phyloP scores from a whole-genome alignment of 2,329 filamentous ascomycete species.

The Xylaria sp. region DNA sequence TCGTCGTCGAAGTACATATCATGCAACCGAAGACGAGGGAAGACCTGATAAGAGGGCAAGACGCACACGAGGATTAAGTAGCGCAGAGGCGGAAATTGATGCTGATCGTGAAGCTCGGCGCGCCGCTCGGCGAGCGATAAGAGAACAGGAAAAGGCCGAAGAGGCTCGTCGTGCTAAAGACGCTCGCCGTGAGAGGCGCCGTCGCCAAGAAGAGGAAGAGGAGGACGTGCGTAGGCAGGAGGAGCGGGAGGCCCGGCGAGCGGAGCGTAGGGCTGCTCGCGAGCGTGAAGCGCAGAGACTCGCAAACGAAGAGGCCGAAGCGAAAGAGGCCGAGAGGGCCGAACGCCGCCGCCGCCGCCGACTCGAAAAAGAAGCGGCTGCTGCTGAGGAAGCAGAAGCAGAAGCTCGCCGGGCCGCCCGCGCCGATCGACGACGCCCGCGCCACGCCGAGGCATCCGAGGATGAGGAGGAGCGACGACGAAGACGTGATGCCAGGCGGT shows the following conservation, averaged over 20 bases:
- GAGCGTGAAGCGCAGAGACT: constrained; percentile 58
- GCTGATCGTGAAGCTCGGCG: constrained; percentile 66
- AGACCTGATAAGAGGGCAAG: constrained; percentile 45
- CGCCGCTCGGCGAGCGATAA: constrained; percentile 65
- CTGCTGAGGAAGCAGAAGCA: constrained; percentile 51
- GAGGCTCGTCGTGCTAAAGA: constrained; percentile 48
- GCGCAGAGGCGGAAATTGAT: constrained; percentile 57
- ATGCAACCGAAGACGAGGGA: constrained; percentile 57
- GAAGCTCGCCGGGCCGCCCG: constrained; percentile 53
- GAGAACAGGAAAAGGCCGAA: constrained; percentile 60
- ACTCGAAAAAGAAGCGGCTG: constrained; percentile 50
- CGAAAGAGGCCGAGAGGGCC: constrained; percentile 47
- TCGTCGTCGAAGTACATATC: constrained; percentile 57
- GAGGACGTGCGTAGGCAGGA: constrained; percentile 59
- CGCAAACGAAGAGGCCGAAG: constrained; percentile 51
- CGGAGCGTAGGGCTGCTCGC: constrained; percentile 57
- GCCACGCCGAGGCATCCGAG: constrained; percentile 50
- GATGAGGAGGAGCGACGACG: constrained; percentile 61
- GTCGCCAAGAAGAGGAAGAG: constrained; percentile 61
- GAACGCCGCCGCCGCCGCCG: constrained; percentile 47
- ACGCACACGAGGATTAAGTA: constrained; percentile 51
- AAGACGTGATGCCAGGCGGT: constrained; percentile 58
- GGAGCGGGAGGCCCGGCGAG: constrained; percentile 64
- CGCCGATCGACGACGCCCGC: constrained; percentile 56
- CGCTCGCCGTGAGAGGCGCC: constrained; percentile 59